Conservation (phyloP, 495 filamentous ascomycete species). For the Xylaria telfairii region DNA sequence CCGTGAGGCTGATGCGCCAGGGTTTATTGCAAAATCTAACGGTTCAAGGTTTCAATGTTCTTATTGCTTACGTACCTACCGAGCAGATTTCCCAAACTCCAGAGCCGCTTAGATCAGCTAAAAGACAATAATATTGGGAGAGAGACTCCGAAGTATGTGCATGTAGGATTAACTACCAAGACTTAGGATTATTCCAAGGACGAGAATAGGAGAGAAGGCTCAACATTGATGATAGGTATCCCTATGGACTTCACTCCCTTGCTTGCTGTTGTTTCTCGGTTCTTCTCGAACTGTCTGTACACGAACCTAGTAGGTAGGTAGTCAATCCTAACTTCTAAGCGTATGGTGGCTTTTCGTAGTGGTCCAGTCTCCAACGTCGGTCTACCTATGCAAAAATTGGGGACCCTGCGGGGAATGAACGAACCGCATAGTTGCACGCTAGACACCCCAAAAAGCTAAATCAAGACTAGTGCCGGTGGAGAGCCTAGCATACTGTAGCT, state of each 20-base stretch:
- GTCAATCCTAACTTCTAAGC: too few species aligned
- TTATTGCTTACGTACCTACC: too few species aligned
- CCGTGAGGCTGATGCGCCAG: too few species aligned
- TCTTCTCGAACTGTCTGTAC: background rate
- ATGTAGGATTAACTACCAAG: background rate
- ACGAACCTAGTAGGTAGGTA: too few species aligned
- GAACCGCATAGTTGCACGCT: too few species aligned
- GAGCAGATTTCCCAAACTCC: background rate
- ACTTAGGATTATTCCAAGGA: background rate
- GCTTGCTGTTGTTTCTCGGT: slow-evolving; percentile 2
- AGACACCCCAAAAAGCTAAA: slow-evolving; percentile 7
- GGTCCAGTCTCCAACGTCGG: background rate
- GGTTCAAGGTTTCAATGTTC: too few species aligned
- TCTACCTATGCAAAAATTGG: background rate
- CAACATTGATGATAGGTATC: too few species aligned
- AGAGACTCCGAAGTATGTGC: background rate
- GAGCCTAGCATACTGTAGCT: background rate
- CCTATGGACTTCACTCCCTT: background rate
- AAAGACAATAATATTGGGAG: background rate
- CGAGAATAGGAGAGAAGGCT: too few species aligned
- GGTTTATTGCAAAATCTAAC: background rate
- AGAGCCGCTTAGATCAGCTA: background rate
- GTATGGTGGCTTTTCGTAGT: too few species aligned
- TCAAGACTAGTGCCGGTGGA: slow-evolving; percentile 1
- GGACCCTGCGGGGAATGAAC: slow-evolving; percentile 3